Conservation (phyloP, 768 basidiomycete genomes). For the Tricholoma flavovirens region DNA sequence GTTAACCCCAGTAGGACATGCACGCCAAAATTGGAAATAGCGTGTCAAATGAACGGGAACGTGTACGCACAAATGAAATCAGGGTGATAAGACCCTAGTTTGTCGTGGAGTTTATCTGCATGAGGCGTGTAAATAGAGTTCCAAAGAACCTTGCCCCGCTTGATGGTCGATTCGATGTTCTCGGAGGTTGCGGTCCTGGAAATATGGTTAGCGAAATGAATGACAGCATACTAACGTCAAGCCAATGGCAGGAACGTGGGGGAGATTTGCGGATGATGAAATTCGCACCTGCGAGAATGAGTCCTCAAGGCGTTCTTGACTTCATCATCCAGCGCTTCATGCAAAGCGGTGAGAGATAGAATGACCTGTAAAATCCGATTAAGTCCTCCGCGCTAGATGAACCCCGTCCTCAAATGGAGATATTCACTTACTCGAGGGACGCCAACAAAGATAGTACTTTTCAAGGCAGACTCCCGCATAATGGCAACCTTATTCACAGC, state of each 20-base stretch:
- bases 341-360: conserved; percentile 70
- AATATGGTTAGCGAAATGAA: conserved; percentile 15
- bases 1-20: conserved; percentile 19
- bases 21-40: conserved; percentile 27
- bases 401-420: conserved; percentile 5
- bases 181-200: conserved; percentile 53
- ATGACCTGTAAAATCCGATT: conserved; percentile 54
- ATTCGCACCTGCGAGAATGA: conserved; percentile 53
- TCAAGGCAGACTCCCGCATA: conserved; percentile 86
- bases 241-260: conserved; percentile 9
- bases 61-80: conserved; percentile 83
- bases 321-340: conserved; percentile 74
- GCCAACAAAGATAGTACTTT: conserved; percentile 85
- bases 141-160: conserved; percentile 73
- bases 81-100: conserved; percentile 83
- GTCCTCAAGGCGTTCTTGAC: conserved; percentile 69
- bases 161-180: conserved; percentile 63
- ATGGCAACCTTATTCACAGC: conserved; percentile 71
- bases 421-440: conserved; percentile 65
- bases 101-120: conserved; percentile 82
- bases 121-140: conserved; percentile 85
- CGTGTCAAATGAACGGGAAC: conserved; percentile 26
- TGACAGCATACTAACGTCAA: conserved; percentile 9
- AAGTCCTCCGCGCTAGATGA: conserved; percentile 10
- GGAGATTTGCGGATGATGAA: conserved; percentile 10